phyloP scores from a whole-genome alignment of 2,329 filamentous ascomycete genomes.

The Pestalotiopsis sp. region DNA sequence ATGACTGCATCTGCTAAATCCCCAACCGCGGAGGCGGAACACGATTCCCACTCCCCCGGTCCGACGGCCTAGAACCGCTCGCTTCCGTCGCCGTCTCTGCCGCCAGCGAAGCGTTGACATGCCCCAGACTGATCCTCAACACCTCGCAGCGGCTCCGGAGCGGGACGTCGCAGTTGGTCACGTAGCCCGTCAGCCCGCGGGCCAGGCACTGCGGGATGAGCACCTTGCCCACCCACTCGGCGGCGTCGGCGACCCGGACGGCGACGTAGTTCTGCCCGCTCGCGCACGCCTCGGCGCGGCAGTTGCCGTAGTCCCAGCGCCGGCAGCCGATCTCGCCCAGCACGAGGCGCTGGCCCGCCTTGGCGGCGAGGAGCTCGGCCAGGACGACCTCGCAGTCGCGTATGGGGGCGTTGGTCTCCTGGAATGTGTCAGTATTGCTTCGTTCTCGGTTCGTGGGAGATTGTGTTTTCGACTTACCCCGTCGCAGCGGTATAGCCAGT shows the following conservation, averaged over 20 bases:
- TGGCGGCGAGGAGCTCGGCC: not conserved
- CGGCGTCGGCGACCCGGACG: not conserved
- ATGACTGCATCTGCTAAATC: too few species aligned
- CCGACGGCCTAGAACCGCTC: too few species aligned
- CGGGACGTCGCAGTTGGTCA: not conserved
- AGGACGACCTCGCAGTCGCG: not conserved
- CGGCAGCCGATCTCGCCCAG: not conserved
- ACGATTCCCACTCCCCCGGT: too few species aligned
- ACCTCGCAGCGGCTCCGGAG: not conserved
- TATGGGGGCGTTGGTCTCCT: not conserved
- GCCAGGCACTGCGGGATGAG: not conserved
- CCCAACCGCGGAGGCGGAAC: too few species aligned
- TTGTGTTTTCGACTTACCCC: not conserved
- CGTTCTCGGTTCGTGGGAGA: not conserved
- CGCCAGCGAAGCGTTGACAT: not conserved
- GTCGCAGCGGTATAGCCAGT: too few species aligned
- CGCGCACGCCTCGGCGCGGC: not conserved
- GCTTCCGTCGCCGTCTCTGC: too few species aligned
- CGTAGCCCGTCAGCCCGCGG: not conserved
- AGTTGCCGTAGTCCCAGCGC: not conserved
- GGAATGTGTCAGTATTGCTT: not conserved
- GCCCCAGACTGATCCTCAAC: not conserved
- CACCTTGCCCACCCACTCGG: not conserved
- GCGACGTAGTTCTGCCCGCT: not conserved
- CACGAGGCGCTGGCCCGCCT: not conserved